Conservation (phyloP, 208 protist species). For the Acanthamoeba lenticulata region DNA sequence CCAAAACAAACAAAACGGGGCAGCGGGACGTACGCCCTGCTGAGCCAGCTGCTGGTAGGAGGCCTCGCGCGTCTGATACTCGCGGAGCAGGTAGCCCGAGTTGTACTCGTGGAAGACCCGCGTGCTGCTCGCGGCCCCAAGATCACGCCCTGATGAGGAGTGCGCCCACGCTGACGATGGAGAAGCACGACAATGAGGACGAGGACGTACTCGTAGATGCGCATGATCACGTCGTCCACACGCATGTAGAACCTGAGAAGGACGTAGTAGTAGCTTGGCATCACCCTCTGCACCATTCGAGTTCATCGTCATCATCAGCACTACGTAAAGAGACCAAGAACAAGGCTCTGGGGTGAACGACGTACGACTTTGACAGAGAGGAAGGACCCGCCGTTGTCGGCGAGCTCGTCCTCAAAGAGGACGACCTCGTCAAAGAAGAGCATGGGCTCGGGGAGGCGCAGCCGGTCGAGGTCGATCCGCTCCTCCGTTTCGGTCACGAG, state of each 20-base stretch:
- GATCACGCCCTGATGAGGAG: background rate
- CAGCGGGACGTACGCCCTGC: background rate
- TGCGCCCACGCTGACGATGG: background rate
- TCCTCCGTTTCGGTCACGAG: background rate
- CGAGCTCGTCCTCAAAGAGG: constrained; percentile 54
- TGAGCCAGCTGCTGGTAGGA: constrained; percentile 48
- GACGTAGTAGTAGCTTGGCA: constrained; percentile 34
- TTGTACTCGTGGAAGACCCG: constrained; percentile 33
- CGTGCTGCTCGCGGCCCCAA: background rate
- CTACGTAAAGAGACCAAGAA: background rate
- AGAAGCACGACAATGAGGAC: background rate
- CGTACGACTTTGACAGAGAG: constrained; percentile 25
- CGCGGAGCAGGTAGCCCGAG: background rate
- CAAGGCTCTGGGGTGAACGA: background rate
- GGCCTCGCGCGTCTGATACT: constrained; percentile 21
- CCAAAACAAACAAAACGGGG: background rate
- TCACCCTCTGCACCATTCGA: background rate
- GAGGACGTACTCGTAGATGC: constrained; percentile 1
- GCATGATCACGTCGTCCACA: constrained; percentile 29
- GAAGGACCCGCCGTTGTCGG: constrained; percentile 39
- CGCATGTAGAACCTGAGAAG: constrained; percentile 16
- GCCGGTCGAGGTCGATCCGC: constrained; percentile 18
- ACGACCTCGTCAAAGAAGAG: constrained; percentile 57
- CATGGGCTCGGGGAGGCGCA: constrained; percentile 9
- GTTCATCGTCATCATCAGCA: too few species aligned